These are phyloP conservation scores for Chenopodium suecicum DNA, from an alignment of 148 eudicot species.

Conservation along the genomic window DNA sequence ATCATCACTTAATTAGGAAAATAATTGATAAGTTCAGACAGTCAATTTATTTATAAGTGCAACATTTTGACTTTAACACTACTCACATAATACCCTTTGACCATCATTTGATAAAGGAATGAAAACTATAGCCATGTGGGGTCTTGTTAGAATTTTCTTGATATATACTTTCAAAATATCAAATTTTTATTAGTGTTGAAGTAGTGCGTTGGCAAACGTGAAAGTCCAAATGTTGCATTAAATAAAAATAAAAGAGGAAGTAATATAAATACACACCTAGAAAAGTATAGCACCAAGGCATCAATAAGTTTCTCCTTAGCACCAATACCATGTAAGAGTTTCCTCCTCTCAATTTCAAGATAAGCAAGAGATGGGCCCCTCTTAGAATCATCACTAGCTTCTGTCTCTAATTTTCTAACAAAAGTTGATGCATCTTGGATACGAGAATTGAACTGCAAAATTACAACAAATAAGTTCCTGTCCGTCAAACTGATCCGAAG, in stretches of 20 bases:
- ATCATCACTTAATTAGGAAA: not conserved
- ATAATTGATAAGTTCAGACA: not conserved
- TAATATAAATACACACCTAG: slow-evolving; percentile 42
- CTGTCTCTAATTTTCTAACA: slow-evolving; percentile 51
- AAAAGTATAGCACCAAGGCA: slow-evolving; percentile 61
- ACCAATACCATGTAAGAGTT: slow-evolving; percentile 64
- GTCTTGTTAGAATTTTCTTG: too few relatives aligned
- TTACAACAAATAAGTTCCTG: slow-evolving; percentile 7
- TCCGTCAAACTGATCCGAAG: not conserved
- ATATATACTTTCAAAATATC: too few relatives aligned
- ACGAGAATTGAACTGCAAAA: slow-evolving; percentile 72
- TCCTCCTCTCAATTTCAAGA: slow-evolving; percentile 88
- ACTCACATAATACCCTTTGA: too few relatives aligned
- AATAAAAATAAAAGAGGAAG: too few relatives aligned
- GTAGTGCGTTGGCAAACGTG: too few relatives aligned
- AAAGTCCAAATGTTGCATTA: too few relatives aligned
- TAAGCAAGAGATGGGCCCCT: slow-evolving; percentile 79
- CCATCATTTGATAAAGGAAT: too few relatives aligned
- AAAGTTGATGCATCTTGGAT: slow-evolving; percentile 64
- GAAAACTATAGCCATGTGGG: too few relatives aligned
- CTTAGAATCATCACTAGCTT: slow-evolving; percentile 46
- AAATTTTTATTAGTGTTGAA: too few relatives aligned
- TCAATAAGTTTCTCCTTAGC: slow-evolving; percentile 58
- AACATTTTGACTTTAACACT: too few relatives aligned
- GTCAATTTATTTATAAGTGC: not conserved